Base-by-base conservation (phyloP, 129 eudicot genomes). In the Saposhnikovia divaricata region DNA sequence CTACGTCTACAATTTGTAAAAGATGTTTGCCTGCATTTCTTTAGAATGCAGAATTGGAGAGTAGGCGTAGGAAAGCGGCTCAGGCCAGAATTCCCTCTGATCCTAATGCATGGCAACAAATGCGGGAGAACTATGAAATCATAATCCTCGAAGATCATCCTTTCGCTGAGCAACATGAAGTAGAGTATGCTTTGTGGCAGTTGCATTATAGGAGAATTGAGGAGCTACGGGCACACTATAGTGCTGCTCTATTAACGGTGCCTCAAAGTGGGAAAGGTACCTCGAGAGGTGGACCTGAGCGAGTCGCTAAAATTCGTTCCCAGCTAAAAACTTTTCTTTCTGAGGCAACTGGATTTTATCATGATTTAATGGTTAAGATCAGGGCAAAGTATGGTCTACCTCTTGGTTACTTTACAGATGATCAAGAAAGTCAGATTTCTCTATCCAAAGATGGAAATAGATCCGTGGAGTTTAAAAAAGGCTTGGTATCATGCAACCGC, bases 331-430 rank as follows among this genome's bases (percentile, higher is more conserved):
- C 94, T 39, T 95, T 95, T 75, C 94, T 95, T 74, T 95, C 99
- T 1, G 97, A 95, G 84, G 96, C 99, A 44, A 90, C 97, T 82
- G 97, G 99, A 50, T 95, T 92, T 80, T 95, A 95, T 89, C 96
- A 92, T 75, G 97, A 95, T 85, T 81, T 95, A 82, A 92, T 95
- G 99, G 83, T 89, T 81, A 95, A 90, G 80, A 89, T 95, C 75
- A 90, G 96, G 83, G 91, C 90, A 40, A 95, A 95, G 72, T 92
- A 90, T 84, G 97, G 99, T 19, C 88, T 95, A 45, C 93, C 90
- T 34, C 43, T 92, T 45, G 91, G 87, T 69, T 84, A 86, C 77
- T 86, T 86, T 76, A 81, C 91, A 79, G 96, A 90, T 85, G 93
- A 90, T 74, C 79, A 79, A 48, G 88, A 84, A 50, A 84, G 72